Conservation (phyloP, 805 yeast genomes). For the Zygoascus ofunaensis region DNA sequence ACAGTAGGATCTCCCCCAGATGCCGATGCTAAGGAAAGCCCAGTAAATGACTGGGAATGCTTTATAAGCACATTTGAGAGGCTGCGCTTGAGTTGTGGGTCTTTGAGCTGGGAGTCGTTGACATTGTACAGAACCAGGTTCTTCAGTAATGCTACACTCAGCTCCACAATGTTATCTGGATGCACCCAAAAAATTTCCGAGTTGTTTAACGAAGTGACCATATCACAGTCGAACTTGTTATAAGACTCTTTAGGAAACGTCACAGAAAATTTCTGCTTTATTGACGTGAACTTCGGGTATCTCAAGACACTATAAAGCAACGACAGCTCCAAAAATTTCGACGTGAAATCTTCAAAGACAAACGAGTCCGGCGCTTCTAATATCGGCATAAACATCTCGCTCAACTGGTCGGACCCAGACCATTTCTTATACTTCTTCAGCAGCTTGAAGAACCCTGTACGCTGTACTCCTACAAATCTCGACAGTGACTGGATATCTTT, state of each 20-base stretch:
- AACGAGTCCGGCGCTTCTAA: slow-evolving; percentile 46
- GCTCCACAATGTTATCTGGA: slow-evolving; percentile 47
- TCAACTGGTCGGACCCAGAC: slow-evolving; percentile 23
- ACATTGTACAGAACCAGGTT: slow-evolving; percentile 33
- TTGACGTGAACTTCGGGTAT: slow-evolving; percentile 20
- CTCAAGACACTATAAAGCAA: slow-evolving; percentile 43
- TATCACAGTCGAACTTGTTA: slow-evolving; percentile 28
- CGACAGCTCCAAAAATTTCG: slow-evolving; percentile 52
- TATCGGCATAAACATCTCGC: slow-evolving; percentile 24
- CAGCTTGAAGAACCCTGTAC: slow-evolving; percentile 61
- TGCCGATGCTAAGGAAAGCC: slow-evolving; percentile 17
- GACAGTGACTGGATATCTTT: slow-evolving; percentile 53
- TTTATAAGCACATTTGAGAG: not conserved
- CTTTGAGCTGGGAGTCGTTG: not conserved
- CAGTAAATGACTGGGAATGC: slow-evolving; percentile 11
- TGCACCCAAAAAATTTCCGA: slow-evolving; percentile 47
- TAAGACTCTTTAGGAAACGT: slow-evolving; percentile 16
- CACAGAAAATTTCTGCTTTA: slow-evolving; percentile 1
- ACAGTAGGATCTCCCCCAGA: too few relatives aligned
- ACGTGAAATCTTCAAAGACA: slow-evolving; percentile 49
- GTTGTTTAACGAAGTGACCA: slow-evolving; percentile 28
- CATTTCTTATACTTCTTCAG: slow-evolving; percentile 57
- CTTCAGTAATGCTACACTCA: slow-evolving; percentile 39
- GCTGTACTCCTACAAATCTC: slow-evolving; percentile 64
- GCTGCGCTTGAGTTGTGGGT: not conserved